A percentile compares a stretch with the other conserved stretches of the same genome.
phyloP scores from a whole-genome alignment of 306 rosid genomes.

The Dryas alaskensis region DNA sequence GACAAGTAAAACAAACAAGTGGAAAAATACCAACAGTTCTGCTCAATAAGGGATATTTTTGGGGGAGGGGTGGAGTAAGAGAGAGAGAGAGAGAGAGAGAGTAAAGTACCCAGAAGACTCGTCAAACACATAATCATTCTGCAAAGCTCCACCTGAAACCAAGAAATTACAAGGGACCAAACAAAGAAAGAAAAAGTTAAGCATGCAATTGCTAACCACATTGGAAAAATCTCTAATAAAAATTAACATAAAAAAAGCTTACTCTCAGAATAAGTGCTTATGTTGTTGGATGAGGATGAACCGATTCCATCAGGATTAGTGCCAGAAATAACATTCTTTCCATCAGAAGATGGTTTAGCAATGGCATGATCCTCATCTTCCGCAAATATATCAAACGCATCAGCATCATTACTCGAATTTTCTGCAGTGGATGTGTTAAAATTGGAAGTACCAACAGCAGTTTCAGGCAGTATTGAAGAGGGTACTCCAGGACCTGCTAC shows the following conservation, averaged over 20 bases:
- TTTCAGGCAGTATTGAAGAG: conserved; percentile 18
- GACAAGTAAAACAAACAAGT: background rate
- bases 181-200: conserved; percentile 3
- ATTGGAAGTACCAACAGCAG: background rate
- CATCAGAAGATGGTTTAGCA: conserved; percentile 47
- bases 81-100: background rate
- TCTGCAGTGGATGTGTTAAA: background rate
- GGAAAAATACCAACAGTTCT: no score
- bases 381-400: conserved; percentile 19
- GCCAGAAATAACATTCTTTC: conserved; percentile 38
- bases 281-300: conserved; percentile 28
- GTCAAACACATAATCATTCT: conserved; percentile 36
- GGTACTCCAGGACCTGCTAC: conserved; percentile 34
- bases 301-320: conserved; percentile 19
- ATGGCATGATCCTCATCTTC: conserved; percentile 26
- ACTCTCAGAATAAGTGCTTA: conserved; percentile 43
- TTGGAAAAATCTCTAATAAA: background rate
- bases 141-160: conserved; percentile 10
- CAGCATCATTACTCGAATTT: background rate
- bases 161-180: background rate
- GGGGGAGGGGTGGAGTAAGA: no score
- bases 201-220: background rate
- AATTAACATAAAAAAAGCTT: conserved; percentile 10
- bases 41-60: no score
- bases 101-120: conserved; percentile 27